phyloP scores from a whole-genome alignment of 495 filamentous ascomycete species.

The Tuber calosporum region DNA sequence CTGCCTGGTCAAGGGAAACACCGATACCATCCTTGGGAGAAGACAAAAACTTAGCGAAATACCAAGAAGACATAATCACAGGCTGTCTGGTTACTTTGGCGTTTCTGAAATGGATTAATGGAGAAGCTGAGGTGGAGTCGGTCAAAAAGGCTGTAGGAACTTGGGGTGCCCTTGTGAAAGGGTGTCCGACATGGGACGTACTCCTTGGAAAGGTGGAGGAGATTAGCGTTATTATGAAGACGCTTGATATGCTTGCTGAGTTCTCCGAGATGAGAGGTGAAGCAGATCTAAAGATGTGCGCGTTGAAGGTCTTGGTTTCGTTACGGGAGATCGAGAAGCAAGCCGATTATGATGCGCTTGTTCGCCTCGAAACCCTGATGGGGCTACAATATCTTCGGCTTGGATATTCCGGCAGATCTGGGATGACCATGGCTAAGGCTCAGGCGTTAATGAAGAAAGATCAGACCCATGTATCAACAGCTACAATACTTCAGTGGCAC shows the following conservation, averaged over 20 bases:
- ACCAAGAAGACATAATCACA: constrained; percentile 37
- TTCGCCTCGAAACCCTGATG: constrained; percentile 54
- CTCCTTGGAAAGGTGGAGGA: constrained; percentile 34
- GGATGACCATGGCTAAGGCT: constrained; percentile 56
- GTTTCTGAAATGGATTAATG: constrained; percentile 32
- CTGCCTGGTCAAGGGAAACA: constrained; percentile 21
- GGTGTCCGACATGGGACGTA: constrained; percentile 36
- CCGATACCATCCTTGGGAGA: constrained; percentile 15
- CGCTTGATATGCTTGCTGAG: constrained; percentile 57
- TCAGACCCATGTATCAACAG: constrained; percentile 37
- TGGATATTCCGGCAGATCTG: constrained; percentile 70
- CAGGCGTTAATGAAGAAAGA: constrained; percentile 47
- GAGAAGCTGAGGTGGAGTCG: constrained; percentile 17
- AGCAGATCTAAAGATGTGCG: constrained; percentile 45
- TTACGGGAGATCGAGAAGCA: constrained; percentile 54
- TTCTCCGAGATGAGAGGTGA: constrained; percentile 69
- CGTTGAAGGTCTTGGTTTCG: constrained; percentile 47
- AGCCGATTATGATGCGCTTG: constrained; percentile 50
- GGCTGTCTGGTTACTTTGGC: constrained; percentile 31
- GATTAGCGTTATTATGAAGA: constrained; percentile 36
- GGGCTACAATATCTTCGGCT: constrained; percentile 67
- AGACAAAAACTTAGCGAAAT: constrained; percentile 22
- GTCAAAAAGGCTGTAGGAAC: constrained; percentile 23
- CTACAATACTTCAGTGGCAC: constrained; percentile 53
- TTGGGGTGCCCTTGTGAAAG: constrained; percentile 43